A percentile compares a stretch with the other conserved stretches of the same genome.
These are phyloP conservation scores for Albatrellus ellisii DNA, from an alignment of 768 basidiomycete species.

Conservation along the genomic window DNA sequence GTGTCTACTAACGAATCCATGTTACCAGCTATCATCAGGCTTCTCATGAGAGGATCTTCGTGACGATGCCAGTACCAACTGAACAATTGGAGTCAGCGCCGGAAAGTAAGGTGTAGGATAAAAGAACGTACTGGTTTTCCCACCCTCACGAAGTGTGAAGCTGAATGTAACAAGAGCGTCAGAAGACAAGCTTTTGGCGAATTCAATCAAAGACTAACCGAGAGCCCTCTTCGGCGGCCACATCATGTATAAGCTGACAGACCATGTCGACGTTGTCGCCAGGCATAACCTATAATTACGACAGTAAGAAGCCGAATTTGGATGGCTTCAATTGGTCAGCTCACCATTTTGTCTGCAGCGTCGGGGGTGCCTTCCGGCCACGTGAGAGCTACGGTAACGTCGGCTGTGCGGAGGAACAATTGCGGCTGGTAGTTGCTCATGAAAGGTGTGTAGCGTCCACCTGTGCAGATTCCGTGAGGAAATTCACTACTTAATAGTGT, in stretches of 20 bases:
- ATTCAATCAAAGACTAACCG: slow-evolving; percentile 27
- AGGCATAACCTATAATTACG: slow-evolving; percentile 68
- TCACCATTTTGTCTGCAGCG: slow-evolving; percentile 78
- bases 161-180: slow-evolving; percentile 17
- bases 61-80: slow-evolving; percentile 94
- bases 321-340: slow-evolving; percentile 9
- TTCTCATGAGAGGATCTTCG: slow-evolving; percentile 54
- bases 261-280: slow-evolving; percentile 96
- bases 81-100: slow-evolving; percentile 6
- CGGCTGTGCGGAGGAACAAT: slow-evolving; percentile 90
- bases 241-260: slow-evolving; percentile 69
- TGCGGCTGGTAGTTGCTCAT: slow-evolving; percentile 91
- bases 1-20: too few species aligned
- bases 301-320: neutral
- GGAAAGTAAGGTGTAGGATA: slow-evolving; percentile 4
- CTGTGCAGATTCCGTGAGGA: slow-evolving; percentile 10
- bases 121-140: slow-evolving; percentile 68
- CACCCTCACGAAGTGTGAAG: slow-evolving; percentile 91
- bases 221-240: slow-evolving; percentile 81
- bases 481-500: neutral
- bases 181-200: neutral
- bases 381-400: slow-evolving; percentile 72
- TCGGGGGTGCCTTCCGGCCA: slow-evolving; percentile 82
- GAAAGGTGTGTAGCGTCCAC: slow-evolving; percentile 86
- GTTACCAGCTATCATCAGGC: slow-evolving; percentile 7